Percentiles rank a stretch among this genome's conserved stretches.
phyloP scores from a whole-genome alignment of 106 monocot species.

The Cymbidium sinense region DNA sequence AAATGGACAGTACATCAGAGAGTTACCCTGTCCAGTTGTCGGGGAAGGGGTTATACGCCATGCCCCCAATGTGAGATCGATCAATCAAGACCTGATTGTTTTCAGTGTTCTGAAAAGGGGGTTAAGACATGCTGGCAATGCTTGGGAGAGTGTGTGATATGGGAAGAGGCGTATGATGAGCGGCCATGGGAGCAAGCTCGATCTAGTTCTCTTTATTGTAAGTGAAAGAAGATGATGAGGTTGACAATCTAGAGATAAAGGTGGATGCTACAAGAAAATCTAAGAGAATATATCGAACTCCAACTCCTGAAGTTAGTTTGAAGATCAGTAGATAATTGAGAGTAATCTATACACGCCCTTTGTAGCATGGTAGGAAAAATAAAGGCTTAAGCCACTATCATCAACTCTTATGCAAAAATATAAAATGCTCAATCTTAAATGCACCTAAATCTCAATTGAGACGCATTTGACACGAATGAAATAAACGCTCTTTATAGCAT shows the following conservation, averaged over 20 bases:
- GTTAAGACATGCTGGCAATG: constrained; percentile 75
- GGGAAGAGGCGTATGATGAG: constrained; percentile 98
- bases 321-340: constrained; percentile 91
- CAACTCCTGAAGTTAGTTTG: constrained; percentile 77
- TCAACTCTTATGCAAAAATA: too few relatives aligned
- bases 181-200: constrained; percentile 94
- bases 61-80: constrained; percentile 84
- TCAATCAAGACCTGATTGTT: constrained; percentile 69
- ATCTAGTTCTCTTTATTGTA: constrained; percentile 44
- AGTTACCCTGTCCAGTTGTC: constrained; percentile 90
- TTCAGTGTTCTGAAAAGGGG: constrained; percentile 63
- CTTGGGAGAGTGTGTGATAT: constrained; percentile 90
- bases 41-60: constrained; percentile 91
- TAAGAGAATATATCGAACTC: constrained; percentile 72
- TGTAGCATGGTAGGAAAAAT: too few relatives aligned
- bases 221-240: constrained; percentile 98
- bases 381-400: too few relatives aligned
- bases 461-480: too few relatives aligned
- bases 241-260: constrained; percentile 89
- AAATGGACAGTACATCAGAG: constrained; percentile 94
- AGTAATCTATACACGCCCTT: too few relatives aligned
- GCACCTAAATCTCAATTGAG: too few relatives aligned
- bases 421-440: too few relatives aligned
- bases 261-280: constrained; percentile 53
- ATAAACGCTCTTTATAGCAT: too few relatives aligned